phyloP scores from a whole-genome alignment of 306 rosid species.

The Casuarina cunninghamiana region DNA sequence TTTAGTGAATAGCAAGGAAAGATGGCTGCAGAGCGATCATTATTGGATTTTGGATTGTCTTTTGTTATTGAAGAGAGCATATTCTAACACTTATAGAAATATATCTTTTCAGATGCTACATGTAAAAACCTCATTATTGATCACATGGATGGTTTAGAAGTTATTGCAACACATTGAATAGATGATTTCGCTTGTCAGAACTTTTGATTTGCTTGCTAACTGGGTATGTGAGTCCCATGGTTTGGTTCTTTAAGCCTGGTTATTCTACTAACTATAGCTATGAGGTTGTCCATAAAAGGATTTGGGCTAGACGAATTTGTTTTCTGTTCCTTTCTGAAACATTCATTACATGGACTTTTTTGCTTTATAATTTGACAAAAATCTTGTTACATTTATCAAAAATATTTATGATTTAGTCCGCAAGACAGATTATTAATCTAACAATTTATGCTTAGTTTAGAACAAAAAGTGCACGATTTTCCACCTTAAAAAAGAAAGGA shows the following conservation, averaged over 20 bases:
- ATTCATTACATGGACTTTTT: background rate
- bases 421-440: too few relatives aligned
- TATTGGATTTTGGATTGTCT: constrained; percentile 15
- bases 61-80: constrained; percentile 1
- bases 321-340: background rate
- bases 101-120: constrained; percentile 17
- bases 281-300: background rate
- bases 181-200: background rate
- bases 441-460: too few relatives aligned
- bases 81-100: constrained; percentile 11
- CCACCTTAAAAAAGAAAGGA: too few relatives aligned
- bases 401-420: too few relatives aligned
- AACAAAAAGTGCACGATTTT: too few relatives aligned
- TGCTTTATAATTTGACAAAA: background rate
- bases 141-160: background rate
- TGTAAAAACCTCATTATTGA: constrained; percentile 17
- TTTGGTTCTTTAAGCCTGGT: background rate
- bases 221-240: background rate
- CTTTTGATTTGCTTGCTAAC: background rate
- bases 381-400: background rate
- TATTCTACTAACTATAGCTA: too few relatives aligned
- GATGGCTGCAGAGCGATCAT: constrained; percentile 10
- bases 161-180: constrained; percentile 7
- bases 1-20: background rate
- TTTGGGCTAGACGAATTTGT: background rate